A percentile compares a stretch with the other conserved stretches of the same genome.
Conservation (phyloP, 1,139 yeast species). For the Magnusiomyces clavatus region DNA sequence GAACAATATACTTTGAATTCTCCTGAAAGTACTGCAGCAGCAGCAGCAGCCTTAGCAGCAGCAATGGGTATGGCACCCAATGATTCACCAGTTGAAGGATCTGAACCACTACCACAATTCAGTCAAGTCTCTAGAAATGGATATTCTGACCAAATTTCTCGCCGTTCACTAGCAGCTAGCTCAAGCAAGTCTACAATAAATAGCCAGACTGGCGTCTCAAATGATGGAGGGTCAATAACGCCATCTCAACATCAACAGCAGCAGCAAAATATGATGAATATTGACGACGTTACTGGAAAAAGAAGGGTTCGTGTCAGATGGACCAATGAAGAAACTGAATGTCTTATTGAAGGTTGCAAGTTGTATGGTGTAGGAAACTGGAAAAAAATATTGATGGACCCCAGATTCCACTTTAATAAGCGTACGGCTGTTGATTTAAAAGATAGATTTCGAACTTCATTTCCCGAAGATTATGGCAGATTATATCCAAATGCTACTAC, state of each 20-base stretch:
- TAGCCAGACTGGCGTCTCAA: no score
- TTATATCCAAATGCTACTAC: constrained; percentile 40
- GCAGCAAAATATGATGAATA: neutral
- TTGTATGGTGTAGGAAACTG: constrained; percentile 41
- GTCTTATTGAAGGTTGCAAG: constrained; percentile 37
- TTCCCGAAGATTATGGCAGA: constrained; percentile 39
- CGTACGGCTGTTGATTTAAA: constrained; percentile 39
- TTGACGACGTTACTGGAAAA: constrained; percentile 14
- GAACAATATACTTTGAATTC: neutral
- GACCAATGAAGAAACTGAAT: constrained; percentile 38
- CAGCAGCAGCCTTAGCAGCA: constrained; percentile 1
- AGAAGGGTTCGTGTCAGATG: constrained; percentile 35
- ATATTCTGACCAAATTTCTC: no score
- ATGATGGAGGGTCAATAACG: no score
- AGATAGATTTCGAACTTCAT: constrained; percentile 38
- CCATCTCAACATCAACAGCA: no score
- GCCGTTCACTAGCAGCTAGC: no score
- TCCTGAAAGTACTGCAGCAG: neutral
- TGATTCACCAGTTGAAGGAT: constrained; percentile 1
- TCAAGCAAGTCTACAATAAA: no score
- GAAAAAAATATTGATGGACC: constrained; percentile 39
- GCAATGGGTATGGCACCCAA: neutral
- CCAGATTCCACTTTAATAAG: constrained; percentile 33
- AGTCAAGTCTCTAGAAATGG: no score
- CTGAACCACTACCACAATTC: no score